These are phyloP conservation scores for Talaromyces sp. DNA, from an alignment of 2,329 filamentous ascomycete genomes.

Conservation along the genomic window DNA sequence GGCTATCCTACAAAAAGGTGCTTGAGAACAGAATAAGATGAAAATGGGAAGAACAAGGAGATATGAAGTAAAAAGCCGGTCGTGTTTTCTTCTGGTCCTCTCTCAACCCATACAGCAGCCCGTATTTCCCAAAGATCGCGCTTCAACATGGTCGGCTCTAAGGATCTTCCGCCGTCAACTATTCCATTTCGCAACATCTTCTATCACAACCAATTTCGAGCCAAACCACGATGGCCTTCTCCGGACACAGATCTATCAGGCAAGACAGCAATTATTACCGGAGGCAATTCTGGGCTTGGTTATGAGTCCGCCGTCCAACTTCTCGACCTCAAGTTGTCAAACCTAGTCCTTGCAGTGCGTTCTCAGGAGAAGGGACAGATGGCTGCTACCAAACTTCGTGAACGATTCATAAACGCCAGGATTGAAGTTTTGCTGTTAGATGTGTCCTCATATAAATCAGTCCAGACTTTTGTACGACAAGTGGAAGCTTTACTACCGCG, in stretches of 20 bases:
- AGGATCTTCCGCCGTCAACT: neutral
- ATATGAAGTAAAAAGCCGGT: neutral
- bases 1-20: neutral
- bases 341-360: neutral
- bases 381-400: neutral
- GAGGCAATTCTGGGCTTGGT: neutral
- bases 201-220: neutral
- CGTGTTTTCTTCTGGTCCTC: too few species aligned
- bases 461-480: neutral
- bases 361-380: neutral
- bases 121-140: too few species aligned
- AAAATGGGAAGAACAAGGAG: neutral
- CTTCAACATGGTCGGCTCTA: neutral
- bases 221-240: neutral
- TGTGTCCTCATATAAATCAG: neutral
- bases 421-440: neutral
- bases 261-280: neutral
- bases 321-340: neutral
- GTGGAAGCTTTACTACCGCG: neutral
- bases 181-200: neutral
- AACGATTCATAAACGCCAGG: neutral
- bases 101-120: too few species aligned
- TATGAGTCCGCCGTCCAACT: neutral
- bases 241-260: neutral
- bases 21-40: too few species aligned